Evolutionary conservation across 257 asterid species (phyloP).

Genomic region (Ilex asprella): DNA sequence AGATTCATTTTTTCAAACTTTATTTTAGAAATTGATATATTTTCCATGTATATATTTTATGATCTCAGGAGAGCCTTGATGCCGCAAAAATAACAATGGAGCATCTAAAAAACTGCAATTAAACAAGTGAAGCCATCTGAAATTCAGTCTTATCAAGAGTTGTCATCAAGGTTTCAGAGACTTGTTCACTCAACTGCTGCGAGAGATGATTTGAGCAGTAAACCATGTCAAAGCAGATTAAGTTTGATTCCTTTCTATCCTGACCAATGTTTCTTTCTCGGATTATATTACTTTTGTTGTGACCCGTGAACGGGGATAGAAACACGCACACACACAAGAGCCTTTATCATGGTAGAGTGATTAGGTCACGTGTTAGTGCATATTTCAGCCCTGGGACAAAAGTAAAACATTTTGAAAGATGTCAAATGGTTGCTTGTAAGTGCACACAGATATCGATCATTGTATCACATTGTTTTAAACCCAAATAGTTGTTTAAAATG

Average conservation of each 20-base stretch:
- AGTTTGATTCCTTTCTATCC: constrained; percentile 14
- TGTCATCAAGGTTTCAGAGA: constrained; percentile 64
- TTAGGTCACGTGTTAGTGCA: too few species aligned
- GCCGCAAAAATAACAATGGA: constrained; percentile 71
- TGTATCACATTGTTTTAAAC: too few species aligned
- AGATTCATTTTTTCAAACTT: not conserved
- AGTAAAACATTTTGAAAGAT: too few species aligned
- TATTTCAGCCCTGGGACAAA: too few species aligned
- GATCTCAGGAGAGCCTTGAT: constrained; percentile 54
- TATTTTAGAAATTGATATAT: not conserved
- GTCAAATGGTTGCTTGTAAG: too few species aligned
- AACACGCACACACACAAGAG: too few species aligned
- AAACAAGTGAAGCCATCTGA: constrained; percentile 66
- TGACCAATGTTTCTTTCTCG: too few species aligned
- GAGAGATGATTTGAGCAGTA: constrained; percentile 22
- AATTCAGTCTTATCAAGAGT: constrained; percentile 43
- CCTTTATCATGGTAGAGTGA: too few species aligned
- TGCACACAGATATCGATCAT: too few species aligned
- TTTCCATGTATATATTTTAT: not conserved
- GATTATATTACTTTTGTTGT: too few species aligned
- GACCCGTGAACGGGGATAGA: too few species aligned
- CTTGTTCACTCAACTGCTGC: constrained; percentile 48
- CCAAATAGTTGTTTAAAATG: too few species aligned
- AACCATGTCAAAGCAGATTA: constrained; percentile 17
- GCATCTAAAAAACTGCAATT: constrained; percentile 64